Conservation (phyloP, 2,329 filamentous ascomycete genomes). For the Colletotrichum sp. region DNA sequence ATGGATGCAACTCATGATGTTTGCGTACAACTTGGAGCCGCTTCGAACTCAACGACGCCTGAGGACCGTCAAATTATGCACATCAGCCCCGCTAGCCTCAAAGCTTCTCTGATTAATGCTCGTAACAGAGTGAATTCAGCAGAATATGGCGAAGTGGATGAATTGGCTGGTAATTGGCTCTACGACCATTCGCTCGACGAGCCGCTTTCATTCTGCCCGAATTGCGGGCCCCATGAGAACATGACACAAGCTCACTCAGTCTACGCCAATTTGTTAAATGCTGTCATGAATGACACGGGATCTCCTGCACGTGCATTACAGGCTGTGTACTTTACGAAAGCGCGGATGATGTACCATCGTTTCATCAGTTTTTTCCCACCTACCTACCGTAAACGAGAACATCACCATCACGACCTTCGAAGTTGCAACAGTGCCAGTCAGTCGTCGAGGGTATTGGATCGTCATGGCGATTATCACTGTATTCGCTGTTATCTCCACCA, state of each 20-base stretch:
- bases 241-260: too few relatives aligned
- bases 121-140: not conserved
- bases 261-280: too few relatives aligned
- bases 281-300: too few relatives aligned
- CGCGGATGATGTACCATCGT: not conserved
- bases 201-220: too few relatives aligned
- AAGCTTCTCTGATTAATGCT: not conserved
- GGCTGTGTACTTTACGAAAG: not conserved
- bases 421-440: not conserved
- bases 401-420: not conserved
- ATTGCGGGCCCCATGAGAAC: too few relatives aligned
- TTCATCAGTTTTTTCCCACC: not conserved
- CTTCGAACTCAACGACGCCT: not conserved
- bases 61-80: not conserved
- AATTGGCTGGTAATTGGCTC: too few relatives aligned
- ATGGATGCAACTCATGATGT: not conserved
- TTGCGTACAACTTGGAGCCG: not conserved
- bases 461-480: not conserved
- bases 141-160: not conserved
- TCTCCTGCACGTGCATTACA: too few relatives aligned
- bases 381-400: not conserved
- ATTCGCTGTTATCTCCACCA: not conserved
- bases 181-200: too few relatives aligned
- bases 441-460: not conserved
- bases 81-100: not conserved